Percentiles rank a stretch among this genome's conserved stretches.
Evolutionary conservation across 2,329 filamentous ascomycete species (phyloP).

Genomic region (Elsinoe arachidis): DNA sequence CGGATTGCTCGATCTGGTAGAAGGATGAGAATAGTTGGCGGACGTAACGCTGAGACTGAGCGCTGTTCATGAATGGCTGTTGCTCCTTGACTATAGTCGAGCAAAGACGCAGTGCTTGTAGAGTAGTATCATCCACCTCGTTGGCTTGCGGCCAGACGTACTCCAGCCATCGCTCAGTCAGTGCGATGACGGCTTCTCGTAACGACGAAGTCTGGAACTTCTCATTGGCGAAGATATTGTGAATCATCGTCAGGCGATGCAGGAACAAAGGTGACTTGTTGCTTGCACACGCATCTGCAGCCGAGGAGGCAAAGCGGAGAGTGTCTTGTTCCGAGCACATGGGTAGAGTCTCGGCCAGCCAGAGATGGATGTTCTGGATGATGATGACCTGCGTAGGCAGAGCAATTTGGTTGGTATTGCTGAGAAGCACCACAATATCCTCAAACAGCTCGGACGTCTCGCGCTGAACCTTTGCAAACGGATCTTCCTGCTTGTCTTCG

Average conservation of each 20-base stretch:
- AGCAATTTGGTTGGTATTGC: constrained; percentile 9
- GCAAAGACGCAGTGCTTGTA: constrained; percentile 84
- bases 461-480: background rate
- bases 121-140: constrained; percentile 74
- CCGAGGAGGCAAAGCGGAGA: background rate
- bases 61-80: constrained; percentile 22
- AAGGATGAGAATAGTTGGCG: constrained; percentile 14
- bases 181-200: background rate
- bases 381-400: constrained; percentile 63
- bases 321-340: constrained; percentile 24
- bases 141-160: constrained; percentile 81
- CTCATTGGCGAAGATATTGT: constrained; percentile 57
- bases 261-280: constrained; percentile 9
- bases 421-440: constrained; percentile 8
- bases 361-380: constrained; percentile 93
- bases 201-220: constrained; percentile 2
- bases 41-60: constrained; percentile 16
- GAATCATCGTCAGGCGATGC: constrained; percentile 20
- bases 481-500: constrained; percentile 2
- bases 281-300: constrained; percentile 10
- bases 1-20: constrained; percentile 10
- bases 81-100: constrained; percentile 88
- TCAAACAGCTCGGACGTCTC: constrained; percentile 9
- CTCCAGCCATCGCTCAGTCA: constrained; percentile 60
- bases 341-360: constrained; percentile 82